Evolutionary conservation across 148 eudicot species (phyloP).

Genomic region (Agrostemma githago): DNA sequence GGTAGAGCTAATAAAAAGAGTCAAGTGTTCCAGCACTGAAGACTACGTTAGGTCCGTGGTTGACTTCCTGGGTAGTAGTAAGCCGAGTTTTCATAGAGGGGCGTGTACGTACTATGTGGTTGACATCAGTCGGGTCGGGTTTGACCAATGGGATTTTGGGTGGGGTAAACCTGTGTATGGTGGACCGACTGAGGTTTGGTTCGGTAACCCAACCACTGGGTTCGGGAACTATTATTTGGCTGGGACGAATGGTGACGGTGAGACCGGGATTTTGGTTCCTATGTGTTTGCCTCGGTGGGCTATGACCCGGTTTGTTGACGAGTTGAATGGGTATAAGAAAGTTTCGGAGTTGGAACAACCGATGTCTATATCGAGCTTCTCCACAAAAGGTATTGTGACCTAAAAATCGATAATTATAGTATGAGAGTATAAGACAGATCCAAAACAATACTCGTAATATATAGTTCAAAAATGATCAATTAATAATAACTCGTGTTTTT

Average conservation of each 20-base stretch:
- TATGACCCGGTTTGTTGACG: neutral
- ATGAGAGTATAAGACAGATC: too few species aligned
- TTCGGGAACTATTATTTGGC: slow-evolving; percentile 2
- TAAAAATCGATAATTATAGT: too few species aligned
- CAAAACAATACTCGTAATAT: too few species aligned
- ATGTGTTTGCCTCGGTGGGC: slow-evolving; percentile 9
- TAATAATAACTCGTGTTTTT: too few species aligned
- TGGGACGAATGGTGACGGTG: neutral
- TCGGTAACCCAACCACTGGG: neutral
- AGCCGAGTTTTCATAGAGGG: neutral
- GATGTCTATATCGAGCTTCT: neutral
- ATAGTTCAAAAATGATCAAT: too few species aligned
- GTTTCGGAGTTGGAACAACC: neutral
- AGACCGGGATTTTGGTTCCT: slow-evolving; percentile 4
- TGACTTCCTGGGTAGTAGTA: neutral
- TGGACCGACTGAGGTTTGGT: neutral
- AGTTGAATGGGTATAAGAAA: neutral
- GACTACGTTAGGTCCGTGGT: slow-evolving; percentile 2
- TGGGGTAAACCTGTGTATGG: neutral
- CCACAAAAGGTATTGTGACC: neutral
- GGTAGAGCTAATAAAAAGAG: slow-evolving; percentile 2
- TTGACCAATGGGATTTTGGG: neutral
- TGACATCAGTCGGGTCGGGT: neutral
- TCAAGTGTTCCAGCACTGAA: neutral
- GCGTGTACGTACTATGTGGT: neutral